phyloP scores from a whole-genome alignment of 495 filamentous ascomycete genomes.

The Parathielavia hyrcaniae region DNA sequence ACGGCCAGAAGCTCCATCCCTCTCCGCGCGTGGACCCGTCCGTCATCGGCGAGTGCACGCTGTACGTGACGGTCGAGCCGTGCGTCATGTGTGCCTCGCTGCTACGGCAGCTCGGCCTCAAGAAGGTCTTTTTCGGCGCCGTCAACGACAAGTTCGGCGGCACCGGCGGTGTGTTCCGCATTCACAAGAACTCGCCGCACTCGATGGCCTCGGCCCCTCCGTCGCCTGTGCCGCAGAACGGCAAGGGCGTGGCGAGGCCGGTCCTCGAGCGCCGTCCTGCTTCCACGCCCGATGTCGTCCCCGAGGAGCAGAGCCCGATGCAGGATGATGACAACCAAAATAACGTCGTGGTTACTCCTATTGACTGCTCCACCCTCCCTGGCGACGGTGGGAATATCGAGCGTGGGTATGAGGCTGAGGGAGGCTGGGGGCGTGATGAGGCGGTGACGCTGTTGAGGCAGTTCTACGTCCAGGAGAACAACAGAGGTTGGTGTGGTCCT shows the following conservation, averaged over 20 bases:
- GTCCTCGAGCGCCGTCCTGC: constrained; percentile 23
- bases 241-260: constrained; percentile 29
- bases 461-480: constrained; percentile 97
- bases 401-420: constrained; percentile 64
- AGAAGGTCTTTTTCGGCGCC: constrained; percentile 87
- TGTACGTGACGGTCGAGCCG: constrained; percentile 96
- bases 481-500: constrained; percentile 53
- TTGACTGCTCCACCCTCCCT: constrained; percentile 16
- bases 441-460: constrained; percentile 83
- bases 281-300: constrained; percentile 13
- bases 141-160: constrained; percentile 94
- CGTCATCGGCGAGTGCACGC: constrained; percentile 62
- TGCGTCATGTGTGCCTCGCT: constrained; percentile 98
- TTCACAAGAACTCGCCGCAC: constrained; percentile 65
- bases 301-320: constrained; percentile 1
- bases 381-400: constrained; percentile 54
- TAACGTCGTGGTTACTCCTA: constrained; percentile 2
- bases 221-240: constrained; percentile 27
- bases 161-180: constrained; percentile 79
- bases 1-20: constrained; percentile 46
- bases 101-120: constrained; percentile 73
- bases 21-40: constrained; percentile 41
- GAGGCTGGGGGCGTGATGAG: constrained; percentile 78
- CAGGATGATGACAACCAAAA: constrained; percentile 7
- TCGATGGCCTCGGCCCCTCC: constrained; percentile 24